Conservation (phyloP, 306 rosid species). For the Echinosophora koreensis region DNA sequence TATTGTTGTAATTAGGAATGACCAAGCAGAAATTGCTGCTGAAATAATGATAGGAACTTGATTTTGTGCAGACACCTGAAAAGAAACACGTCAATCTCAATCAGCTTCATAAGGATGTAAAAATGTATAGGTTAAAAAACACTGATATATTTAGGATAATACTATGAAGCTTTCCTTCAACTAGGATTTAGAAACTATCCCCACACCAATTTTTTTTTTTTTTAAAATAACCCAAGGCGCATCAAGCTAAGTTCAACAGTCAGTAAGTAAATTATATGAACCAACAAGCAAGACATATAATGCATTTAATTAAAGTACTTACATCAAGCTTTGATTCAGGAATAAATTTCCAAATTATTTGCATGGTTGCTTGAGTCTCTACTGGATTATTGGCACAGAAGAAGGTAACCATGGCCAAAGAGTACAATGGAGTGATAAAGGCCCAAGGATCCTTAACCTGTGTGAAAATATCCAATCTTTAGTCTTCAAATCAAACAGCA, state of each 20-base stretch:
- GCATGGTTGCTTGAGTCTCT: slow-evolving; percentile 51
- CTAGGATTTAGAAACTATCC: too few species aligned
- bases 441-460: slow-evolving; percentile 35
- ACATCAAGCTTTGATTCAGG: slow-evolving; percentile 37
- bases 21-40: slow-evolving; percentile 54
- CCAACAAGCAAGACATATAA: background rate
- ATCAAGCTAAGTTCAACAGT: too few species aligned
- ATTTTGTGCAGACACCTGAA: slow-evolving; percentile 38
- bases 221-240: too few species aligned
- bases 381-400: slow-evolving; percentile 41
- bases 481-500: background rate
- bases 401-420: slow-evolving; percentile 51
- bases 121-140: too few species aligned
- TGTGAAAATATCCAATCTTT: background rate
- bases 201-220: too few species aligned
- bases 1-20: slow-evolving; percentile 47
- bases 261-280: background rate
- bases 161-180: too few species aligned
- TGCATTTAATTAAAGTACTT: background rate
- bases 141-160: too few species aligned
- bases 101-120: background rate
- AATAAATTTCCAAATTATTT: slow-evolving; percentile 50
- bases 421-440: slow-evolving; percentile 29
- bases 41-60: slow-evolving; percentile 29
- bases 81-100: background rate